Conservation (phyloP, 2,329 filamentous ascomycete species). For the Chaetomiaceae sp. region DNA sequence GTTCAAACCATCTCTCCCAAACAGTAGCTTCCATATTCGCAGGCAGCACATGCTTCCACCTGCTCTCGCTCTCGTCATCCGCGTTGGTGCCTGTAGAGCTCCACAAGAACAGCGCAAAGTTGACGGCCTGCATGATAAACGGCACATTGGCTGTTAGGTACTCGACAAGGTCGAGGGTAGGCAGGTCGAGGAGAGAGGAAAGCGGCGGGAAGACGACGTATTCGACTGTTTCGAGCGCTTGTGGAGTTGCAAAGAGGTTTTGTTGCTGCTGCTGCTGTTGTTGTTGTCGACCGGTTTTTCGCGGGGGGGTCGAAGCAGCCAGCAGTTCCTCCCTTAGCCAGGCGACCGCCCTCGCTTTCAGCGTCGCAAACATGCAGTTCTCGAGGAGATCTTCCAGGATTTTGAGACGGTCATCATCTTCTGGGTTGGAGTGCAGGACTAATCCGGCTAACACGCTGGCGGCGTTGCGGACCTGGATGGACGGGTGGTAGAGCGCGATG, state of each 20-base stretch:
- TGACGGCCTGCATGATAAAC: conserved; percentile 56
- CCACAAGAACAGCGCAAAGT: conserved; percentile 57
- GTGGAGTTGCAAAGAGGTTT: conserved; percentile 46
- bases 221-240: conserved; percentile 57
- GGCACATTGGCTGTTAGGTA: conserved; percentile 49
- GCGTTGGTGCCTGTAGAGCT: background rate
- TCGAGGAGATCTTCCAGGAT: conserved; percentile 63
- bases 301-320: conserved; percentile 31
- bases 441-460: conserved; percentile 50
- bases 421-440: conserved; percentile 55
- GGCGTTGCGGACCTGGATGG: conserved; percentile 51
- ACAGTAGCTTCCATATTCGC: conserved; percentile 54
- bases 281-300: background rate
- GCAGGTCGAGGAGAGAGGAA: conserved; percentile 42
- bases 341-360: conserved; percentile 59
- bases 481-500: conserved; percentile 53
- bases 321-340: conserved; percentile 63
- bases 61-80: conserved; percentile 4
- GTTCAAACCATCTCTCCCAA: conserved; percentile 55
- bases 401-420: conserved; percentile 53
- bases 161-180: conserved; percentile 42
- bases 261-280: conserved; percentile 29
- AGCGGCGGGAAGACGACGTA: conserved; percentile 58
- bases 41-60: conserved; percentile 47
- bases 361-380: conserved; percentile 58